A percentile compares a stretch with the other conserved stretches of the same genome.
Evolutionary conservation across 441 rosid genomes (phyloP).

Genomic region (Populus hybrid): DNA sequence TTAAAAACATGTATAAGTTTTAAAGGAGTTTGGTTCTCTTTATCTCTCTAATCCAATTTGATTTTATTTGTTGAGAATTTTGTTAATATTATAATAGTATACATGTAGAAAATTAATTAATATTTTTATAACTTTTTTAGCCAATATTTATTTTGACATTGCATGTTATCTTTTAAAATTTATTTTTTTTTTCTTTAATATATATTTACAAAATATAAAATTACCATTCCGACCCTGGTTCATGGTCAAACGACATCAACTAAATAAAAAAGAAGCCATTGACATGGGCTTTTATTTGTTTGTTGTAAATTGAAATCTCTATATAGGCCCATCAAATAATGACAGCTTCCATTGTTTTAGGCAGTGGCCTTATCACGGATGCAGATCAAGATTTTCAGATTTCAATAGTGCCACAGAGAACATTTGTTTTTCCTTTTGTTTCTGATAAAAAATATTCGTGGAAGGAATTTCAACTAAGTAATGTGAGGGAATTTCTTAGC

Average conservation of each 20-base stretch:
- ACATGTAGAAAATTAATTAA: background rate
- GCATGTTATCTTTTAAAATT: background rate
- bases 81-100: background rate
- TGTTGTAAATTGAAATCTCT: background rate
- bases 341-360: background rate
- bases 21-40: too few relatives aligned
- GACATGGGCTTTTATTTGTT: background rate
- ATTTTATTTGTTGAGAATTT: background rate
- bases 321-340: background rate
- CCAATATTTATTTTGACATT: background rate
- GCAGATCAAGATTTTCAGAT: too few relatives aligned
- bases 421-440: too few relatives aligned
- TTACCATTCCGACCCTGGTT: background rate
- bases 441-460: too few relatives aligned
- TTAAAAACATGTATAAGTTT: too few relatives aligned
- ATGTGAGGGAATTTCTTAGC: too few relatives aligned
- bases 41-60: too few relatives aligned
- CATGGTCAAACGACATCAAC: background rate
- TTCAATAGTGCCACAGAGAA: background rate
- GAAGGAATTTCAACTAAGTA: too few relatives aligned
- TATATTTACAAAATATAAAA: too few relatives aligned
- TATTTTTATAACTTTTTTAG: too few relatives aligned
- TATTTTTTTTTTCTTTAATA: too few relatives aligned
- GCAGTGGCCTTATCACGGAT: background rate
- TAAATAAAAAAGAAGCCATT: background rate